Conservation (phyloP, 2,329 filamentous ascomycete species). For the Fusarium newnesense region DNA sequence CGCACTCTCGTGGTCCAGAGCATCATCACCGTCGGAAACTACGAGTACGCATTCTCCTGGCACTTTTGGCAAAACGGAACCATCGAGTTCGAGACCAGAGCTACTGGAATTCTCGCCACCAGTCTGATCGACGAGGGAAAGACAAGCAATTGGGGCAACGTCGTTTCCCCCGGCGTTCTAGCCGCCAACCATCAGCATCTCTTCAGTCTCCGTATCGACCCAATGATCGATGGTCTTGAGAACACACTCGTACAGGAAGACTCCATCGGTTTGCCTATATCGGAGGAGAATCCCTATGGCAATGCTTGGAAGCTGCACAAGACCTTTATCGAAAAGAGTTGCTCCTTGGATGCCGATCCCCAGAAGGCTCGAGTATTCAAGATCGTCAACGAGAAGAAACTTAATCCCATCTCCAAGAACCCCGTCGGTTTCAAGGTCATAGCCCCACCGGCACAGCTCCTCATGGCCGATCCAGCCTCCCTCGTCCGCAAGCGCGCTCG, state of each 20-base stretch:
- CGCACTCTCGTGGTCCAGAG: slow-evolving; percentile 74
- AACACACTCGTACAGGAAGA: slow-evolving; percentile 60
- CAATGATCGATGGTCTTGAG: slow-evolving; percentile 63
- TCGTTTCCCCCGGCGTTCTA: slow-evolving; percentile 71
- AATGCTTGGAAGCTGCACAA: slow-evolving; percentile 68
- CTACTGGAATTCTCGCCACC: slow-evolving; percentile 72
- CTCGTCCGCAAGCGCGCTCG: slow-evolving; percentile 52
- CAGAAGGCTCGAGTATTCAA: slow-evolving; percentile 61
- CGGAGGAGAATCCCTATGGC: slow-evolving; percentile 67
- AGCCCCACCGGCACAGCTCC: slow-evolving; percentile 56
- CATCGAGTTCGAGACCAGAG: slow-evolving; percentile 69
- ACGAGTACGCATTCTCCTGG: slow-evolving; percentile 68
- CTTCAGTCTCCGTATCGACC: slow-evolving; percentile 72
- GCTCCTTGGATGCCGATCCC: slow-evolving; percentile 64
- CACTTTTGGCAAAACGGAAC: slow-evolving; percentile 70
- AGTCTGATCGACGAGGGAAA: slow-evolving; percentile 67
- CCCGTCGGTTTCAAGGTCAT: slow-evolving; percentile 61
- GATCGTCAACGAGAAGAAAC: slow-evolving; percentile 57
- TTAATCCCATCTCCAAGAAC: slow-evolving; percentile 59
- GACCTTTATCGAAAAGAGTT: slow-evolving; percentile 56
- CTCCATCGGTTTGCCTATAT: slow-evolving; percentile 47
- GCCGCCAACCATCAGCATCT: slow-evolving; percentile 78
- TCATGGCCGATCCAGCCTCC: slow-evolving; percentile 55
- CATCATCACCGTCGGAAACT: slow-evolving; percentile 75
- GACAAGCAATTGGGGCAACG: slow-evolving; percentile 64